Percentiles rank a stretch among this genome's conserved stretches.
phyloP scores from a whole-genome alignment of 2,329 filamentous ascomycete genomes.

The Phaeosphaeria sp. region DNA sequence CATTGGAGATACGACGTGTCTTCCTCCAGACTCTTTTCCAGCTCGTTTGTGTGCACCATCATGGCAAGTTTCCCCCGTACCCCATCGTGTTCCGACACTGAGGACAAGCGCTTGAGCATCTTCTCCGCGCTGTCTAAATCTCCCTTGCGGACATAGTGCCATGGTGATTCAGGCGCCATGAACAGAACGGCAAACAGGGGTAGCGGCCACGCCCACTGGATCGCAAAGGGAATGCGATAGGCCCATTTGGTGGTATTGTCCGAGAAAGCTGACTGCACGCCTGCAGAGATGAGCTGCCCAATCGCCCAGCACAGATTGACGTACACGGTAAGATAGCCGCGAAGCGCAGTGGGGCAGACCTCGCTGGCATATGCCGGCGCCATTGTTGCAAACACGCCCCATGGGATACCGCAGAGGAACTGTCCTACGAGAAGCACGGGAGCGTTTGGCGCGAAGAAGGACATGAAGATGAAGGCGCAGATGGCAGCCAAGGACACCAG shows the following conservation, averaged over 20 bases:
- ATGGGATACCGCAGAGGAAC: slow-evolving; percentile 41
- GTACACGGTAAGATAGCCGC: slow-evolving; percentile 62
- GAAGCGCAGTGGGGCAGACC: slow-evolving; percentile 71
- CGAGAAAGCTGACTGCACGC: slow-evolving; percentile 70
- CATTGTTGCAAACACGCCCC: slow-evolving; percentile 50
- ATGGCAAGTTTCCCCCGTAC: slow-evolving; percentile 65
- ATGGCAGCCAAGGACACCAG: slow-evolving; percentile 19
- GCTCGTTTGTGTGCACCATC: slow-evolving; percentile 84
- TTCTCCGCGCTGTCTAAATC: slow-evolving; percentile 65
- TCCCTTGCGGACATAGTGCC: slow-evolving; percentile 72
- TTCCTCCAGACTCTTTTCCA: slow-evolving; percentile 70
- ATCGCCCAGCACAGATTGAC: slow-evolving; percentile 39
- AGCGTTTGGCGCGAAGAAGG: slow-evolving; percentile 28
- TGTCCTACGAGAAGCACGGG: slow-evolving; percentile 24
- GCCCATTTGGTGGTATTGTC: slow-evolving; percentile 65
- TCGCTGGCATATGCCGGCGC: slow-evolving; percentile 56
- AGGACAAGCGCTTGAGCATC: slow-evolving; percentile 3
- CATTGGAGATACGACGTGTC: slow-evolving; percentile 79
- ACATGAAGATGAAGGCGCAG: slow-evolving; percentile 24
- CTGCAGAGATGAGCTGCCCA: slow-evolving; percentile 72
- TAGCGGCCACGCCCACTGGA: slow-evolving; percentile 77
- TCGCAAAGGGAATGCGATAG: slow-evolving; percentile 67
- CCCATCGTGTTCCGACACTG: slow-evolving; percentile 3
- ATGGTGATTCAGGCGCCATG: slow-evolving; percentile 73
- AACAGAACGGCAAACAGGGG: slow-evolving; percentile 67